Evolutionary conservation across 208 protist genomes (phyloP), one percentile per base, ranked within the genome.

Genomic region (Balamuthia mandrillaris): DNA sequence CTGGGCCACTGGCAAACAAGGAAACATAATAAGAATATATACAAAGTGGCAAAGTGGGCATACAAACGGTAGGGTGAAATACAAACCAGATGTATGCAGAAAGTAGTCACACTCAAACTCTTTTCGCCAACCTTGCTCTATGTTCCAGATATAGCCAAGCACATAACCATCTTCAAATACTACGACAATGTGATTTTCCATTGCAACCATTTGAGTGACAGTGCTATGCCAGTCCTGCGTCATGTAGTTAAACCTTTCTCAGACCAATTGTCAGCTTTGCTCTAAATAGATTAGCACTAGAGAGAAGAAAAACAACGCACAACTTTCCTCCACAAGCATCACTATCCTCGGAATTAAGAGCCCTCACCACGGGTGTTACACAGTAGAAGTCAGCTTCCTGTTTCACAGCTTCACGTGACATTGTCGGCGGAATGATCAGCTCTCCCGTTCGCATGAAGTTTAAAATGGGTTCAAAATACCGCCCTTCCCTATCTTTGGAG

Each of bases 391-490:
- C 61, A n/a, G 61, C 61, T 18, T 72, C 61, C 7, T 33, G 37
- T n/a, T 49, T 12, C 12, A 72, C 61, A 41, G 61, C 61, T n/a
- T 33, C 7, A 33, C 47, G 41, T 14, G 61, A 41, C 61, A 72
- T 72, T 33, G 61, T 49, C 3, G 61, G 61, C 6, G 61, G 61
- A 21, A 72, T 72, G 37, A 72, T 5, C 35, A 72, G 33, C 61
- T 72, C 61, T 6, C 61, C 61, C 37, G 61, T 72, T 18, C 61
- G 61, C 61, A 72, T 41, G 61, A 49, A 72, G 61, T 72, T 72
- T 5, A 72, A 21, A 1, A 72, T 72, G 1, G 61, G 61, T 41
- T 72, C 61, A 45, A 72, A 72, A 41, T 72, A 72, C 4, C 61
- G 61, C 6, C 61, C 61, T 16, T 72, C 61, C 18, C 61, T 72